phyloP scores from a whole-genome alignment of 1,284 basidiomycete genomes.

The Anthracocystis panici-leucophaei region DNA sequence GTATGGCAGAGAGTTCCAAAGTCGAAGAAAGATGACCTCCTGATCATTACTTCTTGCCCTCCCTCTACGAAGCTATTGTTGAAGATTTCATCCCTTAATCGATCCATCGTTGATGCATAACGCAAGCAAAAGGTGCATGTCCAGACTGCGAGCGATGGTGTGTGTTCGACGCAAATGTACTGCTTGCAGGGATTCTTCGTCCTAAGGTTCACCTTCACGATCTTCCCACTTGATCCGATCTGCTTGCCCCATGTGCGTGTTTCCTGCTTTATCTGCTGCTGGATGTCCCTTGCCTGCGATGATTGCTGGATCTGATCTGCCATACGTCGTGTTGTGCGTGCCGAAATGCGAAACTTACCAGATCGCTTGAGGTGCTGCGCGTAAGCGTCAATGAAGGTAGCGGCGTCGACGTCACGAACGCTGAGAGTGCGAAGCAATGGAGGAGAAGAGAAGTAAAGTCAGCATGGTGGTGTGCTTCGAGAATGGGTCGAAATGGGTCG shows the following conservation, averaged over 20 bases:
- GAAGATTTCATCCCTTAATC: neutral
- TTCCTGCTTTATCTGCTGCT: neutral
- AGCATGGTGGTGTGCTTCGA: conserved; percentile 15
- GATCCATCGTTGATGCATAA: neutral
- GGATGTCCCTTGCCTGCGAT: neutral
- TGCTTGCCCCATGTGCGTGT: neutral
- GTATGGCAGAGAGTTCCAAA: neutral
- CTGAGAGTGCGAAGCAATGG: conserved; percentile 39
- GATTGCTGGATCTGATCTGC: conserved; percentile 8
- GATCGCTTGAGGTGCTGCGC: conserved; percentile 93
- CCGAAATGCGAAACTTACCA: conserved; percentile 69
- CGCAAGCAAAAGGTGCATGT: too few species aligned
- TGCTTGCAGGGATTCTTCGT: neutral
- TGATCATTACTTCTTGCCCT: too few species aligned
- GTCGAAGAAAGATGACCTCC: too few species aligned
- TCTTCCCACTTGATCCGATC: neutral
- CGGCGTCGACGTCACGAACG: conserved; percentile 75
- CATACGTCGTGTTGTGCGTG: conserved; percentile 1
- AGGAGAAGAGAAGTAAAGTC: conserved; percentile 12
- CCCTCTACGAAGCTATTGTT: too few species aligned
- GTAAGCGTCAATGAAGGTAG: conserved; percentile 90
- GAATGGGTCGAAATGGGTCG: neutral
- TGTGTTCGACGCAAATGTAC: neutral
- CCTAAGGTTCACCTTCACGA: too few species aligned
- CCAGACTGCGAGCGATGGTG: too few species aligned